Evolutionary conservation across 2,329 filamentous ascomycete genomes (phyloP), one percentile per base, ranked within the genome.

Genomic region (Stemphylium lycopersici): DNA sequence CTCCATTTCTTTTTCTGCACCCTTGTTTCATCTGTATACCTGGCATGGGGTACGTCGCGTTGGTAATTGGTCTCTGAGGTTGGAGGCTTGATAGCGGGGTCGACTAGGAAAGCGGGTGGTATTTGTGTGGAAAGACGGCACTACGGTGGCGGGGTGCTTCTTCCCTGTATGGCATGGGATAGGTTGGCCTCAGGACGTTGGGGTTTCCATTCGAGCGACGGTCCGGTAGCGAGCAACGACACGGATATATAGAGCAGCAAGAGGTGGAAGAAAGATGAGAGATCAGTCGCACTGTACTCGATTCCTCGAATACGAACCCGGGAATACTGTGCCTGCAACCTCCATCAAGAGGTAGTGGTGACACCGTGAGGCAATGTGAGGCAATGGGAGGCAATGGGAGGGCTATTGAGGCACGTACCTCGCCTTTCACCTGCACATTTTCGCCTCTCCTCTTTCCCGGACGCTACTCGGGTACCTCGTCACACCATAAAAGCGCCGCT

Each of bases 391-490:
- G 42, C 42, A 45, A 34, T n/a, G 43, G 18, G 24, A 26, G 34
- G 42, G 18, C 36, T 24, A 32, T 36, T 12, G 20, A 45, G 56
- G 48, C 45, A 59, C 56, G 40, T 61, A 61, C 59, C 55, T 55
- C 49, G 36, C 56, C 58, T 48, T 43, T 55, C 40, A 48, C 29
- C 38, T 51, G 20, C 6, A 59, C 53, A 11, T 22, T 33, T 52
- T 63, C 61, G 59, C 62, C 7, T 63, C 63, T 66, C 63, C 62
- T 66, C 64, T 66, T 55, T 65, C 53, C 59, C 58, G 62, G 45
- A 51, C 55, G 52, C 52, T 55, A 56, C 49, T 47, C 50, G 61
- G 51, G 52, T 53, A 41, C 51, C 56, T 53, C 31, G 51, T 58
- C 58, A 58, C 58, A 67, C 54, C 50, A 53, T 61, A 53, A 42